Base-by-base conservation (phyloP, 2,329 filamentous ascomycete genomes). In the Xylariaceae sp. region DNA sequence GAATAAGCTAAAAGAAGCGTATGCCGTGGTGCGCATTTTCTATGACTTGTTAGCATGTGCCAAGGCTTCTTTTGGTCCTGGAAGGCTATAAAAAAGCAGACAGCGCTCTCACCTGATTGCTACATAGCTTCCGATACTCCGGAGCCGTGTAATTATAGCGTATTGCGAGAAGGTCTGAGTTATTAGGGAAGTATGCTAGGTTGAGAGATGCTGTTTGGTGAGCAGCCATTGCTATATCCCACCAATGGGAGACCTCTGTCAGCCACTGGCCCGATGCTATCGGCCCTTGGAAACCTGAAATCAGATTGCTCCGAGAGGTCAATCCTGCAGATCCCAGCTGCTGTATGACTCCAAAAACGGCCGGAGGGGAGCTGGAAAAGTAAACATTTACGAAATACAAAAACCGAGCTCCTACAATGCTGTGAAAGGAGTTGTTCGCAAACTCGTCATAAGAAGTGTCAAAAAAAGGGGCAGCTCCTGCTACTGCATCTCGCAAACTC, bases 161-260 rank as follows among this genome's bases (percentile, higher is more conserved):
- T 22, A 50, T 11, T 39, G 7, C 7, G 38, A 7, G 10, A 7
- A 10, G 17, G 10, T 39, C 11, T 11, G 7, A 17, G 7, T 39
- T 11, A 7, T 11, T 39, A 10, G 15, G 15, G 10, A 39, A n/a
- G n/a, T 11, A 9, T 39, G 10, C 11, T 17, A 7, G 38, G 15
- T 17, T 39, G 45, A 46, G 41, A 11, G 7, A 39, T 11, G 17
- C 15, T 15, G 15, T 11, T 17, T 17, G 38, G 38, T 11, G 9
- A 39, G 15, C 11, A 11, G 38, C 38, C 15, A 17, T 17, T 7
- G 19, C 33, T 55, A 45, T 57, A 58, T 60, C 32, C 10, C 10
- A 35, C 32, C 32, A 60, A 59, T 39, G 38, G 9, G 38, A 11
- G 10, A 17, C 38, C 7, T 11, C 38, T 15, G 17, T 9, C 11